These are phyloP conservation scores for Fraxinus ornus DNA, from an alignment of 305 asterid species.

Conservation along the genomic window DNA sequence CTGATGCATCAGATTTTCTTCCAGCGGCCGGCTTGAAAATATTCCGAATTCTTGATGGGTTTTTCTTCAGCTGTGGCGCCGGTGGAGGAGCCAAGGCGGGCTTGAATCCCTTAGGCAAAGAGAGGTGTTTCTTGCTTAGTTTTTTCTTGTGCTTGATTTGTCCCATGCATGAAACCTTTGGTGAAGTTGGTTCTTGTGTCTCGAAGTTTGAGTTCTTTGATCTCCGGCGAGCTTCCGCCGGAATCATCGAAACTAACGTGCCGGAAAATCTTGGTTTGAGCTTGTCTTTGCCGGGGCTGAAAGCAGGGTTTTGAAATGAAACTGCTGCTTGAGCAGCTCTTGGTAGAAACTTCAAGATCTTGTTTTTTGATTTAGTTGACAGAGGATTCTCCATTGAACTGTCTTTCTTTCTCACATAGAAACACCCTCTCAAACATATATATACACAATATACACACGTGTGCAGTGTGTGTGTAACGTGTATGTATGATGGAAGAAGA, in stretches of 20 bases:
- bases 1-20: constrained; percentile 21
- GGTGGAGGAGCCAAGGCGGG: neutral
- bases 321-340: constrained; percentile 33
- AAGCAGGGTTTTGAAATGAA: constrained; percentile 29
- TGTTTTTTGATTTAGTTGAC: constrained; percentile 26
- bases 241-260: constrained; percentile 20
- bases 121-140: neutral
- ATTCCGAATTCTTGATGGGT: neutral
- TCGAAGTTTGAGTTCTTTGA: constrained; percentile 23
- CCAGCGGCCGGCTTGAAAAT: constrained; percentile 1
- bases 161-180: constrained; percentile 53
- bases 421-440: neutral
- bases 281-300: constrained; percentile 35
- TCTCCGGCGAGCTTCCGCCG: constrained; percentile 29
- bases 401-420: neutral
- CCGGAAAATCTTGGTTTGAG: constrained; percentile 31
- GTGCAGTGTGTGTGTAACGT: neutral
- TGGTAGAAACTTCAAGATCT: constrained; percentile 29
- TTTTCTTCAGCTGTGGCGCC: constrained; percentile 14
- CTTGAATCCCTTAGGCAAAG: constrained; percentile 11
- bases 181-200: constrained; percentile 43
- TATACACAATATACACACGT: neutral
- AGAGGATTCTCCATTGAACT: constrained; percentile 27
- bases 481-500: constrained; percentile 10
- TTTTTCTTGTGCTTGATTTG: constrained; percentile 41